Percentiles rank a stretch among this genome's conserved stretches.
Conservation (phyloP, 352 stramenopile species). For the Nothophytophthora sp. region DNA sequence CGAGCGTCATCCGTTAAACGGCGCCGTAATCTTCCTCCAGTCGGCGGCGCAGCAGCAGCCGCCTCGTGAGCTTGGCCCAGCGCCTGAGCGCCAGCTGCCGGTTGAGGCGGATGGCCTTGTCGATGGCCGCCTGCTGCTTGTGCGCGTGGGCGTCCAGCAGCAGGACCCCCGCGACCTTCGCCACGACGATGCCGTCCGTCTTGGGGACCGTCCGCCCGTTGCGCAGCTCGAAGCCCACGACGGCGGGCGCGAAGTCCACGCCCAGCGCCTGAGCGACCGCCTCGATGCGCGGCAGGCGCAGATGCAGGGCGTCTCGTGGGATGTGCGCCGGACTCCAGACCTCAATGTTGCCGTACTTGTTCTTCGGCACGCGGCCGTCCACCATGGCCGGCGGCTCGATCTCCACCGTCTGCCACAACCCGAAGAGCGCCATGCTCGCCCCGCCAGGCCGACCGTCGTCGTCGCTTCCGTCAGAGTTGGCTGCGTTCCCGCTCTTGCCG, state of each 20-base stretch:
- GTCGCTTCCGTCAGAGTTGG: conserved; percentile 7
- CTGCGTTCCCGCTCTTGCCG: background rate
- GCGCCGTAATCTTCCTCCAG: conserved; percentile 81
- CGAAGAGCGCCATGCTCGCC: conserved; percentile 52
- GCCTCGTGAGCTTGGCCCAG: conserved; percentile 70
- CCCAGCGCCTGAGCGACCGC: conserved; percentile 65
- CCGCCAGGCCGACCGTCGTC: background rate
- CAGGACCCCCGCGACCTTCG: conserved; percentile 32
- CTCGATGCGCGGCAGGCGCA: conserved; percentile 66
- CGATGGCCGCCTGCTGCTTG: conserved; percentile 65
- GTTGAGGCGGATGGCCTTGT: conserved; percentile 73
- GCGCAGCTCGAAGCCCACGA: conserved; percentile 82
- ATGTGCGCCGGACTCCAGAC: conserved; percentile 79
- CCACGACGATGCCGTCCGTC: conserved; percentile 78
- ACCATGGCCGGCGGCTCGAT: conserved; percentile 53
- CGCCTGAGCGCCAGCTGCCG: conserved; percentile 51
- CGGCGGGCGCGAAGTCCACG: conserved; percentile 76
- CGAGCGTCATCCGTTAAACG: conserved; percentile 20
- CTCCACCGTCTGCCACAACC: conserved; percentile 74
- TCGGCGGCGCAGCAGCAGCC: conserved; percentile 64
- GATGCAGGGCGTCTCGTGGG: conserved; percentile 54
- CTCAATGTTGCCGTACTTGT: conserved; percentile 88
- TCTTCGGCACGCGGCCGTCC: conserved; percentile 76
- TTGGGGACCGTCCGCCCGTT: conserved; percentile 66
- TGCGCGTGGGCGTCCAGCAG: conserved; percentile 73